phyloP scores from a whole-genome alignment of 768 basidiomycete genomes.

The Neoboletus brunneissimus region DNA sequence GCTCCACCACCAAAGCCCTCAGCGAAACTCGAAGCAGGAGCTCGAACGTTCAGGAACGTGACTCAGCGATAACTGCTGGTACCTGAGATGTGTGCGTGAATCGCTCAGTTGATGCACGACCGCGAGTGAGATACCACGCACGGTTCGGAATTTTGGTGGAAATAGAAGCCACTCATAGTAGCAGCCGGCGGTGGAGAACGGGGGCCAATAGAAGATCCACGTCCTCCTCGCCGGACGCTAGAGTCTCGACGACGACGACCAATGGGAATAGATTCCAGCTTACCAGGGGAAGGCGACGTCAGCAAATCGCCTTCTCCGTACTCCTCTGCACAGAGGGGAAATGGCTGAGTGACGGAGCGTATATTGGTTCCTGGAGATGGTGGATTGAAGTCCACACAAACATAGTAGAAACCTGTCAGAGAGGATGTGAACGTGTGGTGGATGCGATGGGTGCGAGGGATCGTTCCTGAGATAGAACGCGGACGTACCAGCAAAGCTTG shows the following conservation, averaged over 20 bases:
- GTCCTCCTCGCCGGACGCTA: slow-evolving; percentile 42
- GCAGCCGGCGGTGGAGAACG: slow-evolving; percentile 51
- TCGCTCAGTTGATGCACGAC: slow-evolving; percentile 4
- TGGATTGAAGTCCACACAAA: slow-evolving; percentile 90
- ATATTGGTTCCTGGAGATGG: slow-evolving; percentile 39
- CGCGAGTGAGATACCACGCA: slow-evolving; percentile 42
- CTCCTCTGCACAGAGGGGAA: slow-evolving; percentile 33
- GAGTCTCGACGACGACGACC: slow-evolving; percentile 42
- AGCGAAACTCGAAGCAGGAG: slow-evolving; percentile 87
- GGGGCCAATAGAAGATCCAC: slow-evolving; percentile 50
- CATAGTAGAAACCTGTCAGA: slow-evolving; percentile 82
- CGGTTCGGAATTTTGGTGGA: slow-evolving; percentile 92
- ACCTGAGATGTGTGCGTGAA: slow-evolving; percentile 43
- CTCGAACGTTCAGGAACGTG: slow-evolving; percentile 74
- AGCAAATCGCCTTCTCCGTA: slow-evolving; percentile 25
- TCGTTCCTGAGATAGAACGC: background rate
- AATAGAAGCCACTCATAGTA: slow-evolving; percentile 89
- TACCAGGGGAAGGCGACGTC: slow-evolving; percentile 33
- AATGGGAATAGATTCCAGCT: slow-evolving; percentile 39
- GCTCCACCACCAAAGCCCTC: slow-evolving; percentile 22
- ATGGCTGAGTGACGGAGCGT: slow-evolving; percentile 35
- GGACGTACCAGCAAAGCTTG: slow-evolving; percentile 85
- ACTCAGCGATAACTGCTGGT: slow-evolving; percentile 82
- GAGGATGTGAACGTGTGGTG: slow-evolving; percentile 13
- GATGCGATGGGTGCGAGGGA: slow-evolving; percentile 4